These are phyloP conservation scores for Nitzschia inconspicua DNA, from an alignment of 108 stramenopile species.

Conservation along the genomic window DNA sequence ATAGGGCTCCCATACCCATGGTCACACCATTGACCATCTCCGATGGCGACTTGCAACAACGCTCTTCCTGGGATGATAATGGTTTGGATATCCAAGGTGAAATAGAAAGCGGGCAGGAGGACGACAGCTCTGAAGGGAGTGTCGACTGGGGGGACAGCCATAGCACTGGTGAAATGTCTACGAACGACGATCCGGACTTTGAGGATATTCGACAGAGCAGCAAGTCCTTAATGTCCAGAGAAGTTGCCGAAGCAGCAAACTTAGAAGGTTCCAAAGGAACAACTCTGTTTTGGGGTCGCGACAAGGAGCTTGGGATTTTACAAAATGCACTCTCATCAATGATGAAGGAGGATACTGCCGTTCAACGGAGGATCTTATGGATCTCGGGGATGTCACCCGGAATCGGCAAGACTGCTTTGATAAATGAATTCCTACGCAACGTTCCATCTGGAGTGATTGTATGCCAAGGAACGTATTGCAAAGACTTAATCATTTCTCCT, in stretches of 20 bases:
- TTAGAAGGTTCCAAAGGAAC: too few relatives aligned
- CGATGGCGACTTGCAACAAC: too few relatives aligned
- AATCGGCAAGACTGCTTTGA: conserved; percentile 1
- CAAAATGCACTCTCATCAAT: neutral
- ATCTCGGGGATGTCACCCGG: conserved; percentile 1
- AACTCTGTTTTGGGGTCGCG: conserved; percentile 12
- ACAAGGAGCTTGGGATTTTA: neutral
- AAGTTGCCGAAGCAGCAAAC: too few relatives aligned
- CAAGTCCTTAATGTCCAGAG: too few relatives aligned
- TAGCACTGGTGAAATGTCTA: neutral
- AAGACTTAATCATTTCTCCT: neutral
- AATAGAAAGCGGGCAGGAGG: neutral
- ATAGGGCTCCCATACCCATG: too few relatives aligned
- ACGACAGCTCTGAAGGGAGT: neutral
- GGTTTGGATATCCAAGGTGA: neutral
- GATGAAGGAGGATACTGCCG: neutral
- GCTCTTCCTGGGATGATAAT: too few relatives aligned
- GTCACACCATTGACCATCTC: too few relatives aligned
- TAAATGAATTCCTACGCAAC: neutral
- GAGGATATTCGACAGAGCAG: neutral
- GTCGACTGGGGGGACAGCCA: neutral
- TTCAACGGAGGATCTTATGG: conserved; percentile 1
- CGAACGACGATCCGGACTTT: neutral
- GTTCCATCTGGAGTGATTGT: conserved; percentile 4
- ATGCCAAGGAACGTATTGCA: neutral